A percentile compares a stretch with the other conserved stretches of the same genome.
phyloP scores from a whole-genome alignment of 345 rosid genomes.

The Gossypium australe region DNA sequence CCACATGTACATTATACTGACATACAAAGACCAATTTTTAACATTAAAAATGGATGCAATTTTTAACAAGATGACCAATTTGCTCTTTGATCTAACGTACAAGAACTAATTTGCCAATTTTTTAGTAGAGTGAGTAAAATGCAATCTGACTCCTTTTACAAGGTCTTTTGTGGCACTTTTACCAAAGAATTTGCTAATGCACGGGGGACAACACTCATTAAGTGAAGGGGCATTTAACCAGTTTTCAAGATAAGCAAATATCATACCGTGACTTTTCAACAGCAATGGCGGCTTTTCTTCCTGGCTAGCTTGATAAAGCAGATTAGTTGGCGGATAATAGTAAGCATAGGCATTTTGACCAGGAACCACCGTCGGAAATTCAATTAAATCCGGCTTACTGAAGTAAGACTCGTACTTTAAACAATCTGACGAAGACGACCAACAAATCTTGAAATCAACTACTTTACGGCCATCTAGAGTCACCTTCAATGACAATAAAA shows the following conservation, averaged over 20 bases:
- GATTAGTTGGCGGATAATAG: constrained; percentile 79
- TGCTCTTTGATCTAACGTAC: too few species aligned
- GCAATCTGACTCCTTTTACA: too few species aligned
- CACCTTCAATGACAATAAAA: constrained; percentile 44
- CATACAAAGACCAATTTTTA: too few species aligned
- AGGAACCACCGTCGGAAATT: constrained; percentile 82
- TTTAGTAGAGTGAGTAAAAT: too few species aligned
- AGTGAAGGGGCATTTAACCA: neutral
- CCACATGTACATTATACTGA: too few species aligned
- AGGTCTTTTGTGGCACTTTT: too few species aligned
- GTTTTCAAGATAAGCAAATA: neutral
- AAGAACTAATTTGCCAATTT: too few species aligned
- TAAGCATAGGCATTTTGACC: constrained; percentile 88
- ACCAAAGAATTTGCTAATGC: neutral
- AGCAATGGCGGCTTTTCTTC: constrained; percentile 88
- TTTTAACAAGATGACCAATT: too few species aligned
- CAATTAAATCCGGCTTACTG: constrained; percentile 80
- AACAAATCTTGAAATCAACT: constrained; percentile 57
- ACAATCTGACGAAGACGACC: constrained; percentile 85
- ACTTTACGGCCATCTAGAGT: constrained; percentile 53
- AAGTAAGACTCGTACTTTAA: constrained; percentile 56
- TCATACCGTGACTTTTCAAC: constrained; percentile 86
- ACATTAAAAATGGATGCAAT: too few species aligned
- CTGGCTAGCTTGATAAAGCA: constrained; percentile 45
- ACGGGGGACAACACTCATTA: neutral